Evolutionary conservation across 192 early-diverging fungal genomes (phyloP).

Genomic region (Chytriomyces sp.): DNA sequence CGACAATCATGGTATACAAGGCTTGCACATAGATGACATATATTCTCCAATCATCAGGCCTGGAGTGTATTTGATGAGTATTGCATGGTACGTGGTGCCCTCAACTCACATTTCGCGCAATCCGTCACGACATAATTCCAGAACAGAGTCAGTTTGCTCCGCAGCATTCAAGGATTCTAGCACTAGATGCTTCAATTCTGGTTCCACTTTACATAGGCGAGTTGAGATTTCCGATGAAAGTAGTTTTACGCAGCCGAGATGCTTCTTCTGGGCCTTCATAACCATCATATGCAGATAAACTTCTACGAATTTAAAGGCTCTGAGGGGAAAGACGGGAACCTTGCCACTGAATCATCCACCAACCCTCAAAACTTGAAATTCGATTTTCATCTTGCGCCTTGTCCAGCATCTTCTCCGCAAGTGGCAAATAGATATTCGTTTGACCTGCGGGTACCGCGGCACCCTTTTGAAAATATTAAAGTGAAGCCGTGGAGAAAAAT

Average conservation of each 20-base stretch:
- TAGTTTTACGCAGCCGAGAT: conserved; percentile 64
- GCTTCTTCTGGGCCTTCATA: conserved; percentile 70
- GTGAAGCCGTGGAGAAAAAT: neutral
- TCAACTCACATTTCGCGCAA: neutral
- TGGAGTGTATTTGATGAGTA: conserved; percentile 24
- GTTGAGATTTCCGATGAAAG: conserved; percentile 62
- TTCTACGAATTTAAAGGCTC: no score
- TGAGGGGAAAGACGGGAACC: no score
- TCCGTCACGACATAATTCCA: conserved; percentile 10
- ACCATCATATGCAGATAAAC: conserved; percentile 77
- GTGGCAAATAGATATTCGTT: conserved; percentile 55
- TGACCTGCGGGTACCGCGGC: conserved; percentile 34
- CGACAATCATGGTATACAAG: conserved; percentile 44
- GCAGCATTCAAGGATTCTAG: conserved; percentile 25
- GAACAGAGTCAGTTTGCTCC: conserved; percentile 23
- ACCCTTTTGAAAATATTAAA: conserved; percentile 26
- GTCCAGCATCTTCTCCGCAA: conserved; percentile 84
- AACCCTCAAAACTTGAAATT: conserved; percentile 68
- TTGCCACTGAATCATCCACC: no score
- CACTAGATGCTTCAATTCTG: conserved; percentile 52
- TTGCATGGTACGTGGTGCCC: neutral
- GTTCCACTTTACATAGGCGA: conserved; percentile 65
- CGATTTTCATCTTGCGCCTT: conserved; percentile 72
- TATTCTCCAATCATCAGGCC: conserved; percentile 75
- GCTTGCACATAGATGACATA: conserved; percentile 67